Evolutionary conservation across 495 filamentous ascomycete genomes (phyloP).

Genomic region (Penicillium silybi): DNA sequence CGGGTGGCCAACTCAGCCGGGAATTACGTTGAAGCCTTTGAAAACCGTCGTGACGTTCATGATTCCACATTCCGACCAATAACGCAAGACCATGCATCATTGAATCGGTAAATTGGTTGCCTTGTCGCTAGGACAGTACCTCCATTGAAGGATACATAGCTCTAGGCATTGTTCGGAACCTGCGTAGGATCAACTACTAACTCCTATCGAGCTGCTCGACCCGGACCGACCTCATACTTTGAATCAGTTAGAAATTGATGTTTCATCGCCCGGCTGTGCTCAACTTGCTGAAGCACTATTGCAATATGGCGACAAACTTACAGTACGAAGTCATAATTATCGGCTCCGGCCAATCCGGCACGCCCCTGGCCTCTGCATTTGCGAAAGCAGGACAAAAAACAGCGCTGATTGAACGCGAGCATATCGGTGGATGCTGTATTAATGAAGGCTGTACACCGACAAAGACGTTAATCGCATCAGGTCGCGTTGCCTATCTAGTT

Average conservation of each 20-base stretch:
- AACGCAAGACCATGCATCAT: not conserved
- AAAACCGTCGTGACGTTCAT: not conserved
- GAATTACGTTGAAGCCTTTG: not conserved
- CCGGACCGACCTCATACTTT: conserved; percentile 1
- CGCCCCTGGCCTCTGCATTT: conserved; percentile 43
- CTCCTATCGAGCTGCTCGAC: not conserved
- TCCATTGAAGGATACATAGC: too few species aligned
- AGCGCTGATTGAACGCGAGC: conserved; percentile 26
- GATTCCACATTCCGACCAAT: not conserved
- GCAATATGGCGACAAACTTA: conserved; percentile 16
- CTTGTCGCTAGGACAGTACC: too few species aligned
- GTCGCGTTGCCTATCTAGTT: conserved; percentile 41
- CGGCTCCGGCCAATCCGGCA: conserved; percentile 48
- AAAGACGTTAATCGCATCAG: conserved; percentile 50
- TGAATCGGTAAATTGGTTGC: too few species aligned
- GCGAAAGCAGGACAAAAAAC: conserved; percentile 29
- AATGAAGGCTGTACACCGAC: conserved; percentile 56
- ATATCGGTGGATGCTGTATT: conserved; percentile 49
- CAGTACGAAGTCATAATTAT: conserved; percentile 42
- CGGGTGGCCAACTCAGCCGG: not conserved
- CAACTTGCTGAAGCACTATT: conserved; percentile 1
- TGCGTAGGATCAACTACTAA: conserved; percentile 2
- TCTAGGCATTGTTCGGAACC: not conserved
- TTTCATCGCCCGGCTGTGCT: not conserved
- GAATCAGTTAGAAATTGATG: conserved; percentile 1